Evolutionary conservation across 306 rosid genomes (phyloP).

Genomic region (Amphicarpaea edgeworthii): DNA sequence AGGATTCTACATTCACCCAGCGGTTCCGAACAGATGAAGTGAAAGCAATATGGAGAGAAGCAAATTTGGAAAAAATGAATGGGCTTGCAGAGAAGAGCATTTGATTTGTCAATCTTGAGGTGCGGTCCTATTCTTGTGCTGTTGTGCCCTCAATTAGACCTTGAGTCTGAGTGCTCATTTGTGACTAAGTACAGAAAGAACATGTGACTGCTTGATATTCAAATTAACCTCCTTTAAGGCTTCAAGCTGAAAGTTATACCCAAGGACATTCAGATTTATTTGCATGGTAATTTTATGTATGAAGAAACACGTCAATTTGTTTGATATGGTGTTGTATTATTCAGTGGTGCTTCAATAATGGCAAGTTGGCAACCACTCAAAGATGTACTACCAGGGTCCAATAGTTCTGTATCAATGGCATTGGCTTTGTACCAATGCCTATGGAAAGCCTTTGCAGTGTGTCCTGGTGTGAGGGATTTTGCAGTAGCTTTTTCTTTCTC

Average conservation of each 20-base stretch:
- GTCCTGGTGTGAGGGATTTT: background rate
- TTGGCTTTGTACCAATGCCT: background rate
- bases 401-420: background rate
- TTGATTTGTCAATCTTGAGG: conserved; percentile 47
- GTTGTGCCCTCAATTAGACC: background rate
- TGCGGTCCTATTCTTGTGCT: background rate
- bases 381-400: conserved; percentile 4
- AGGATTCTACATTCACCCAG: conserved; percentile 84
- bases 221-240: background rate
- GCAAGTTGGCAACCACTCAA: too few relatives aligned
- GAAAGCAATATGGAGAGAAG: conserved; percentile 87
- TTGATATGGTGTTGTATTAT: conserved; percentile 43
- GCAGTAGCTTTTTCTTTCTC: background rate
- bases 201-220: conserved; percentile 1
- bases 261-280: conserved; percentile 29
- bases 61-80: conserved; percentile 43
- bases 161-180: conserved; percentile 19
- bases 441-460: background rate
- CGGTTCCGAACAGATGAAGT: conserved; percentile 96
- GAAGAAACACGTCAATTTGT: conserved; percentile 31
- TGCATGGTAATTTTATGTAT: conserved; percentile 31
- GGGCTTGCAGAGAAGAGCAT: conserved; percentile 43
- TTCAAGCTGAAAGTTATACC: background rate
- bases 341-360: conserved; percentile 24
- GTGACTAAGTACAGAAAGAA: background rate